These are phyloP conservation scores for Leishmania braziliensis DNA, from an alignment of 208 protist genomes.

Conservation along the genomic window DNA sequence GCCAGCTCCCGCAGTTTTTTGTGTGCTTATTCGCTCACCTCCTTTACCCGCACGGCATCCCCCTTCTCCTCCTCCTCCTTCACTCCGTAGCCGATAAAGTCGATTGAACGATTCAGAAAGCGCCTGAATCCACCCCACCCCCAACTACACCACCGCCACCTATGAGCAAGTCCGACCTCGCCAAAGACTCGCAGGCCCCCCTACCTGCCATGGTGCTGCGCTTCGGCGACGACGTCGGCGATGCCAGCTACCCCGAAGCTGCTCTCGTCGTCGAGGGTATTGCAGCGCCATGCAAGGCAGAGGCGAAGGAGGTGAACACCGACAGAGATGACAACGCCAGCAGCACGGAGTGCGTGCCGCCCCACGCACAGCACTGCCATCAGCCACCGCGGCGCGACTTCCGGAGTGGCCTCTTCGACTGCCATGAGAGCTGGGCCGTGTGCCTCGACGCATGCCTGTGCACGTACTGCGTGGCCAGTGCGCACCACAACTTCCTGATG, in stretches of 20 bases:
- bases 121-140: too few relatives aligned
- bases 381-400: slow-evolving; percentile 8
- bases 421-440: slow-evolving; percentile 9
- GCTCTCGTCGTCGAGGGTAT: not conserved
- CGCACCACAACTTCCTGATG: slow-evolving; percentile 23
- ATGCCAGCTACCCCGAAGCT: slow-evolving; percentile 6
- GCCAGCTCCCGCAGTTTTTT: not conserved
- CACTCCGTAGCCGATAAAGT: not conserved
- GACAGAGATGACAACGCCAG: not conserved
- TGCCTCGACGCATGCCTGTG: slow-evolving; percentile 27
- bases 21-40: too few relatives aligned
- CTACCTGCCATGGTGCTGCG: not conserved
- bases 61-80: not conserved
- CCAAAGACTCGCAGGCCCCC: not conserved
- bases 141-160: too few relatives aligned
- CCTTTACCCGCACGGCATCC: not conserved
- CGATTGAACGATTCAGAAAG: too few relatives aligned
- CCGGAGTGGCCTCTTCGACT: slow-evolving; percentile 26
- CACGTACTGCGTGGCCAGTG: slow-evolving; percentile 29
- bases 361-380: not conserved
- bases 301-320: not conserved
- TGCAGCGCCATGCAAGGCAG: not conserved
- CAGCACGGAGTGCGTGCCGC: not conserved
- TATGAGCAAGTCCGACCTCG: not conserved
- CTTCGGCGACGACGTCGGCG: slow-evolving; percentile 1